Evolutionary conservation across 805 yeast genomes (phyloP), one percentile per base, ranked within the genome.

Genomic region (Yamadazyma kitorensis): DNA sequence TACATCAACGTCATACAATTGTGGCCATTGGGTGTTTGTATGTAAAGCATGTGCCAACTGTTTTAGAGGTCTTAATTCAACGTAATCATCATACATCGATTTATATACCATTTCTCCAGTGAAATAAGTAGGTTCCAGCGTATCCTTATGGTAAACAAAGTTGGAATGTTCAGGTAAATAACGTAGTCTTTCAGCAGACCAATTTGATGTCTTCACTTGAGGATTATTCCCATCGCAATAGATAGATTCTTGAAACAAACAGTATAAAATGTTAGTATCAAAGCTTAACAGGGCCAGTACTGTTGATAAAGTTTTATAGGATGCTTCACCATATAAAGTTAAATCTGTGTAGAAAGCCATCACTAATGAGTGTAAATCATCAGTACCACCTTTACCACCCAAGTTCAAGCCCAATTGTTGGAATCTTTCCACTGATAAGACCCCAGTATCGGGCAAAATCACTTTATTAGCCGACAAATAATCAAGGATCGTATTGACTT

Each of bases 51-150:
- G 16, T 1, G 78, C 75, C 39, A 76, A 56, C 2, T 48, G 45
- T 34, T 64, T 61, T 27, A 77, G 55, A 11, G 53, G 53, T 4
- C 47, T 37, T 25, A 76, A 56, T 41, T 70, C 76, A 0, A 52
- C 49, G 41, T 61, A 74, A 43, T 75, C 79, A 22, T 70, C 72
- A 39, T 49, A 66, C 72, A 74, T 73, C 10, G 70, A 67, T 40
- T 67, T 64, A 52, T 52, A 74, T 28, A 75, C 75, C 78, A 74
- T 73, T 41, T 76, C 80, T 9, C 80, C 77, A 3, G 78, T 73
- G 49, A 74, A 74, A 38, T 50, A 73, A 3, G 69, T 54, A 2
- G 64, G 51, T 27, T 41, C 37, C 3, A 34, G 17, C 13, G 28
- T 16, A 8, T 40, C 29, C 18, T 47, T 32, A 34, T 23, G 29